Conservation (phyloP, 805 yeast genomes). For the Cephaloascus albidus region DNA sequence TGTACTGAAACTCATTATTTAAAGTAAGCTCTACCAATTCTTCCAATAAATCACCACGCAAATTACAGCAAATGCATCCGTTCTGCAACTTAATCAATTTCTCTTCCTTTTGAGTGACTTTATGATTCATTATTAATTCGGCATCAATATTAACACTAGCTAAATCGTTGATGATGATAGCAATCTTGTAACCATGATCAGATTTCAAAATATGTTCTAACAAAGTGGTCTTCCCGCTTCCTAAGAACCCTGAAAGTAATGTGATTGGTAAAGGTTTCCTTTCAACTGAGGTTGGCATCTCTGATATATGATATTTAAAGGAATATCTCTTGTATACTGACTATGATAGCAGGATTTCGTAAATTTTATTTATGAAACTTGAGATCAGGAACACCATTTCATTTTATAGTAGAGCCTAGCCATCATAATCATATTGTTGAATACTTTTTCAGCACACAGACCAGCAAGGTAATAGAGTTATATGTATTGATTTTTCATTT, state of each 20-base stretch:
- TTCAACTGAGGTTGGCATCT: too few species aligned
- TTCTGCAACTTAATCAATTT: conserved; percentile 35
- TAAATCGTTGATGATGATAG: conserved; percentile 37
- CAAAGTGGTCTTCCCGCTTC: conserved; percentile 37
- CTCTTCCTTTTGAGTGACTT: conserved; percentile 29
- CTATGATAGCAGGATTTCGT: too few species aligned
- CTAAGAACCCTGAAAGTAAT: conserved; percentile 35
- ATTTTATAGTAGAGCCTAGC: too few species aligned
- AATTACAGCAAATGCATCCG: conserved; percentile 40
- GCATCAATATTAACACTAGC: conserved; percentile 36
- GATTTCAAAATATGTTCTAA: conserved; percentile 30
- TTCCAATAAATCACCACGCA: conserved; percentile 35
- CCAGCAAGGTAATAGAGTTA: too few species aligned
- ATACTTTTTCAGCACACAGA: too few species aligned
- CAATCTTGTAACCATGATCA: conserved; percentile 29
- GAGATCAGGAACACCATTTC: too few species aligned
- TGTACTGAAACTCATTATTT: conserved; percentile 26
- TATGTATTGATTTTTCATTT: too few species aligned
- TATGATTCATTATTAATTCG: conserved; percentile 25
- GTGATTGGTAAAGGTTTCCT: conserved; percentile 31
- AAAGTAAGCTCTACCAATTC: conserved; percentile 27
- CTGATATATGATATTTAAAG: too few species aligned
- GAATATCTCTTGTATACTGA: too few species aligned
- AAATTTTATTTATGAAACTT: too few species aligned
- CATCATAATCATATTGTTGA: too few species aligned